phyloP scores from a whole-genome alignment of 495 filamentous ascomycete species.

The Xylaria intraflava region DNA sequence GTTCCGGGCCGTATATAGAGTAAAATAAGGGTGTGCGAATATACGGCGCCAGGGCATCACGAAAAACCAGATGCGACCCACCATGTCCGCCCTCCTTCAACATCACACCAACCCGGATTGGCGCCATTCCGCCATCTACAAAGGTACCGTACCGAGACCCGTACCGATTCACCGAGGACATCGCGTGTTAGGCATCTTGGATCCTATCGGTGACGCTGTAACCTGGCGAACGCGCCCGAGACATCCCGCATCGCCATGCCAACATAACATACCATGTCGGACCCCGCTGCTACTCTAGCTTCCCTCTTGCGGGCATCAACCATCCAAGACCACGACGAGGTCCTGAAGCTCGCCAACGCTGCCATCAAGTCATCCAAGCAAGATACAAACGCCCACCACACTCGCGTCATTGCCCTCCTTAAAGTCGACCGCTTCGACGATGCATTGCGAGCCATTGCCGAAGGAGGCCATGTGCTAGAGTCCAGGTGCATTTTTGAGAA shows the following conservation, averaged over 20 bases:
- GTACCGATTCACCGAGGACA: not conserved
- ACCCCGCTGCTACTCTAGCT: constrained; percentile 44
- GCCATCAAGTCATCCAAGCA: constrained; percentile 66
- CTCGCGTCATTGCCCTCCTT: constrained; percentile 76
- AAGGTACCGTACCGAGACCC: not conserved
- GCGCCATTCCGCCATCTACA: not conserved
- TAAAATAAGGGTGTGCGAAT: too few relatives aligned
- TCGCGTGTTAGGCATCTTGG: not conserved
- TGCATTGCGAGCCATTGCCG: constrained; percentile 68
- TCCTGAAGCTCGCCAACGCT: constrained; percentile 40
- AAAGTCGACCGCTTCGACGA: constrained; percentile 94
- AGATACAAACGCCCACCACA: constrained; percentile 64
- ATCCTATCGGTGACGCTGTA: not conserved
- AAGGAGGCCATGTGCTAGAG: constrained; percentile 61
- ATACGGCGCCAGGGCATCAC: too few relatives aligned
- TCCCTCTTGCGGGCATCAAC: constrained; percentile 41
- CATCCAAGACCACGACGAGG: constrained; percentile 44
- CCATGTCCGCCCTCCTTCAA: too few relatives aligned
- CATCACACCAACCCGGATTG: too few relatives aligned
- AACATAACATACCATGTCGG: constrained; percentile 17
- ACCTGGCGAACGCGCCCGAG: not conserved
- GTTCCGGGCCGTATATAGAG: too few relatives aligned
- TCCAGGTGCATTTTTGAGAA: constrained; percentile 65
- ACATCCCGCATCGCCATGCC: constrained; percentile 1
- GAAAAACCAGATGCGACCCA: too few relatives aligned